Percentiles rank a stretch among this genome's conserved stretches.
Evolutionary conservation across 805 yeast species (phyloP).

Genomic region (Yarrowia osloensis): DNA sequence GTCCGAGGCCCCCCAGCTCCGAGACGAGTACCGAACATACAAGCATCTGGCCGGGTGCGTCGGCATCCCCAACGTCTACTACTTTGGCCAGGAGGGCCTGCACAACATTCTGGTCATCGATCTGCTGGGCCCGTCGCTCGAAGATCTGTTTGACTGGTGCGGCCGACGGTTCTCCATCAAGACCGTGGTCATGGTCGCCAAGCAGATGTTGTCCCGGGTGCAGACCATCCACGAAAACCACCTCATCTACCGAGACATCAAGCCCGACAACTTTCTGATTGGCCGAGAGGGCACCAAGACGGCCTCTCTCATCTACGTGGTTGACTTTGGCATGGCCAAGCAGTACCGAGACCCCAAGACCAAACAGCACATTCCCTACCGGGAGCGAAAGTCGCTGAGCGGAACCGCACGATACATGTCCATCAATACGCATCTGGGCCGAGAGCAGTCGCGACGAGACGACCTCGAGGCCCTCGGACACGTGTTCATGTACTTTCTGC

Average conservation of each 20-base stretch:
- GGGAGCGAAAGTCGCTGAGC: slow-evolving; percentile 92
- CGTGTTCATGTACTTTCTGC: slow-evolving; percentile 88
- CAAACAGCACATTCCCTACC: slow-evolving; percentile 91
- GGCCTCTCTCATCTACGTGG: slow-evolving; percentile 82
- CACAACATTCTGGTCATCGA: slow-evolving; percentile 95
- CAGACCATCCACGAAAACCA: slow-evolving; percentile 87
- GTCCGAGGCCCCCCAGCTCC: slow-evolving; percentile 93
- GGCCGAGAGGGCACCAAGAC: slow-evolving; percentile 85
- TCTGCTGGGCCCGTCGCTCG: slow-evolving; percentile 90
- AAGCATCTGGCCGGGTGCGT: slow-evolving; percentile 75
- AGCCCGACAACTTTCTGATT: slow-evolving; percentile 94
- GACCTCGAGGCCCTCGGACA: slow-evolving; percentile 94
- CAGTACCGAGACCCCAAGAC: slow-evolving; percentile 96
- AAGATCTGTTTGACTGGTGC: slow-evolving; percentile 98
- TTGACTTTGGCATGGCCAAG: slow-evolving; percentile 99
- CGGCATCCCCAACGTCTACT: slow-evolving; percentile 96
- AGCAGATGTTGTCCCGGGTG: slow-evolving; percentile 88
- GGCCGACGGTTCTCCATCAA: slow-evolving; percentile 84
- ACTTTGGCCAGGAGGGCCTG: slow-evolving; percentile 96
- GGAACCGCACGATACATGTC: slow-evolving; percentile 98
- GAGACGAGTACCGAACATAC: slow-evolving; percentile 97
- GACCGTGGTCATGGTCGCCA: slow-evolving; percentile 90
- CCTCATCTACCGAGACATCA: slow-evolving; percentile 92
- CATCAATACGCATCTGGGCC: slow-evolving; percentile 94
- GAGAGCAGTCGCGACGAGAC: slow-evolving; percentile 95